phyloP scores from a whole-genome alignment of 345 rosid genomes.

The Aquilaria yunnanensis region DNA sequence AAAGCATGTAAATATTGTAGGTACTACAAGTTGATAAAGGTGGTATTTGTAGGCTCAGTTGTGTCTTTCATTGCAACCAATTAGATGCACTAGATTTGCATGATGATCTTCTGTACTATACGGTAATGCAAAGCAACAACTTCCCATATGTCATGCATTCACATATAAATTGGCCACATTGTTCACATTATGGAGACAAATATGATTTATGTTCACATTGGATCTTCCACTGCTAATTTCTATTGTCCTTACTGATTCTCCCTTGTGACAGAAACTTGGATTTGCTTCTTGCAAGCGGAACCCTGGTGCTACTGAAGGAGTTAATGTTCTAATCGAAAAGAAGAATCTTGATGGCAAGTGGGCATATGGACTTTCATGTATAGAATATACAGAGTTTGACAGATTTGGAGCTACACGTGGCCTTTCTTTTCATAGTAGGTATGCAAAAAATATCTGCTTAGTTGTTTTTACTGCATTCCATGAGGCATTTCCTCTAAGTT shows the following conservation, averaged over 20 bases:
- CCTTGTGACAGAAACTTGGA: conserved; percentile 68
- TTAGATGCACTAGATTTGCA: too few species aligned
- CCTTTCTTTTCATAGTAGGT: conserved; percentile 40
- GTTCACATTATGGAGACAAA: neutral
- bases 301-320: conserved; percentile 81
- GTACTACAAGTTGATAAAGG: too few species aligned
- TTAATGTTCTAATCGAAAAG: conserved; percentile 81
- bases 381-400: conserved; percentile 86
- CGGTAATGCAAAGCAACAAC: too few species aligned
- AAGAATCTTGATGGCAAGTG: conserved; percentile 73
- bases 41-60: too few species aligned
- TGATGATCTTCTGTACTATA: too few species aligned
- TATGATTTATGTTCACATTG: neutral
- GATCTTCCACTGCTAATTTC: conserved; percentile 7
- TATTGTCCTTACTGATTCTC: conserved; percentile 11
- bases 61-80: too few species aligned
- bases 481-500: neutral
- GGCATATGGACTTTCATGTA: conserved; percentile 94
- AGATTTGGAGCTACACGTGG: conserved; percentile 52
- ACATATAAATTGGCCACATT: neutral
- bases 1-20: too few species aligned
- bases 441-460: conserved; percentile 4
- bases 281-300: conserved; percentile 86
- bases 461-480: neutral
- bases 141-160: too few species aligned